A percentile compares a stretch with the other conserved stretches of the same genome.
Evolutionary conservation across 805 yeast species (phyloP).

Genomic region (Pichia heedii): DNA sequence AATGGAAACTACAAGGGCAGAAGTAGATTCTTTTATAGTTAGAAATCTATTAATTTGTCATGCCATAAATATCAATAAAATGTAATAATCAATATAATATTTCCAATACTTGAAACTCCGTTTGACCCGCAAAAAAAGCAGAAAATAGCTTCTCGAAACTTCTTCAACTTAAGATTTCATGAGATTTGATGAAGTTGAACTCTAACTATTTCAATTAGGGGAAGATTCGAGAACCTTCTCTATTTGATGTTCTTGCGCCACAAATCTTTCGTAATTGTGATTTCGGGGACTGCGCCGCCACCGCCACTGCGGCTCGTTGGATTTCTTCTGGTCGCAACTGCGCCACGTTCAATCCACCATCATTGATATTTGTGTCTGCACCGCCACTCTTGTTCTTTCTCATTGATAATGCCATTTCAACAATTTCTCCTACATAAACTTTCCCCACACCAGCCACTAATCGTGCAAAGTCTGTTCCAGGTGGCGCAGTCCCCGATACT

Average conservation of each 20-base stretch:
- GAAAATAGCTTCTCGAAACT: too few species aligned
- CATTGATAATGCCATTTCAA: conserved; percentile 50
- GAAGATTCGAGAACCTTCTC: neutral
- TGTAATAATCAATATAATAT: too few species aligned
- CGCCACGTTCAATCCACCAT: too few species aligned
- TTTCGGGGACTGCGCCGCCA: too few species aligned
- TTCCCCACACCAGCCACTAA: conserved; percentile 82
- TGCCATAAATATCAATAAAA: neutral
- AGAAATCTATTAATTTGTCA: neutral
- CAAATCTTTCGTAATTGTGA: neutral
- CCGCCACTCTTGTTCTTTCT: neutral
- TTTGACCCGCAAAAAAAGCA: too few species aligned
- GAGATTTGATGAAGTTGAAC: too few species aligned
- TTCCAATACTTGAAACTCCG: too few species aligned
- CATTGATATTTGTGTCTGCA: too few species aligned
- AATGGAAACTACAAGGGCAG: too few species aligned
- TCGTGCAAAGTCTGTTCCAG: conserved; percentile 52
- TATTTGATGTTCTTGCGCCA: neutral
- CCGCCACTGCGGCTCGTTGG: neutral
- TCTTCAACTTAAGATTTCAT: too few species aligned
- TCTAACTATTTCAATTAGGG: too few species aligned
- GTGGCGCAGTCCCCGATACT: neutral
- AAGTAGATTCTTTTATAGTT: neutral
- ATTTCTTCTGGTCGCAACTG: neutral
- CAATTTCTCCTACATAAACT: conserved; percentile 81